Evolutionary conservation across 139 green algal species (phyloP).

Genomic region (Auxenochlorella pyrenoidosa): DNA sequence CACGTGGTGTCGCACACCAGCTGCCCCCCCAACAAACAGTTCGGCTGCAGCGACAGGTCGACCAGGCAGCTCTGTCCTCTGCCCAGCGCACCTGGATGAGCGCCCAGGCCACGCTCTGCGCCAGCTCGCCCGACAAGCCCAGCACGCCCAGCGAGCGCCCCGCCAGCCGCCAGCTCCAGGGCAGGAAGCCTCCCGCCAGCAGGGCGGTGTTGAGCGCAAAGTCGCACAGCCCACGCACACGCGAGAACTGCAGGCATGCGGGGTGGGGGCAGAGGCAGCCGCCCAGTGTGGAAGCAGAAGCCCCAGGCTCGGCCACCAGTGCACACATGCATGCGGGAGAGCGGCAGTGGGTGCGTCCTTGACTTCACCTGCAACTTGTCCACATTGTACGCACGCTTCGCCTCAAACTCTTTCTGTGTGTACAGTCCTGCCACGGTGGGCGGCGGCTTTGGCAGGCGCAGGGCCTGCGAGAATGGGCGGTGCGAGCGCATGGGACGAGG

Average conservation of each 20-base stretch:
- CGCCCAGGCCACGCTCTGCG: constrained; percentile 65
- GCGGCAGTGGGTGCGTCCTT: too few species aligned
- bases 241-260: constrained; percentile 16
- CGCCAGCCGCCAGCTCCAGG: constrained; percentile 37
- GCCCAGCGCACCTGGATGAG: constrained; percentile 48
- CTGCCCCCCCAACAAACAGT: too few species aligned
- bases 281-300: too few species aligned
- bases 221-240: constrained; percentile 40
- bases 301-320: too few species aligned
- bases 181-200: constrained; percentile 40
- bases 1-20: too few species aligned
- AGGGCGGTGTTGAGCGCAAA: constrained; percentile 33
- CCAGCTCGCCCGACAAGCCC: constrained; percentile 47
- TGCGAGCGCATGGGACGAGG: too few species aligned
- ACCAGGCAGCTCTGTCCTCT: too few species aligned
- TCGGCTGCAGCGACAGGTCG: too few species aligned
- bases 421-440: constrained; percentile 51
- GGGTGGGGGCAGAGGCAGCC: background rate
- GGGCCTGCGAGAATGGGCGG: constrained; percentile 36
- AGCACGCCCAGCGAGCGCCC: background rate
- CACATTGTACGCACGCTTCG: constrained; percentile 74
- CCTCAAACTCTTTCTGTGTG: constrained; percentile 52
- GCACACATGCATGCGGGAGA: too few species aligned
- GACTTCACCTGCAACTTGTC: constrained; percentile 61
- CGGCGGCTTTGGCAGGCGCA: constrained; percentile 41